Percentiles rank a stretch among this genome's conserved stretches.
Evolutionary conservation across 345 rosid genomes (phyloP).

Genomic region (Orychophragmus violaceus): DNA sequence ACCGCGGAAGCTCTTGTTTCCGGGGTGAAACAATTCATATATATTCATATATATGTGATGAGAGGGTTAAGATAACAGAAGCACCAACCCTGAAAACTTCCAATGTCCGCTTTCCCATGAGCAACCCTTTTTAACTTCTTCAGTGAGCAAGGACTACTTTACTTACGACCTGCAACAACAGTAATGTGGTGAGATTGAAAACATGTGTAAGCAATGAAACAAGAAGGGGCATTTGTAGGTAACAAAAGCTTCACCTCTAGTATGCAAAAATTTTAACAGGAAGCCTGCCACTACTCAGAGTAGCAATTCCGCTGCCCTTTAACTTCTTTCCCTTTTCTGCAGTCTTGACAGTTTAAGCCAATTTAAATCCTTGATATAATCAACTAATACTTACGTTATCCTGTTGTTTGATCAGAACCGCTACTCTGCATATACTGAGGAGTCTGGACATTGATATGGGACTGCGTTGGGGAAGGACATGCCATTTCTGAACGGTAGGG

Average conservation of each 20-base stretch:
- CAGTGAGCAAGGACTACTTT: conserved; percentile 36
- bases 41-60: conserved; percentile 19
- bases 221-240: neutral
- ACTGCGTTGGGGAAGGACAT: conserved; percentile 45
- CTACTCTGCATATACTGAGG: conserved; percentile 76
- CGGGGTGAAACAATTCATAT: conserved; percentile 29
- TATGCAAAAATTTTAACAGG: conserved; percentile 62
- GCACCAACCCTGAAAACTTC: conserved; percentile 35
- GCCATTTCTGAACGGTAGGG: conserved; percentile 53
- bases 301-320: conserved; percentile 68
- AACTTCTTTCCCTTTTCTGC: conserved; percentile 11
- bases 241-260: conserved; percentile 56
- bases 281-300: conserved; percentile 63
- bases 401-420: conserved; percentile 76
- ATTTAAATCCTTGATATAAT: neutral
- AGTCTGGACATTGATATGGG: conserved; percentile 61
- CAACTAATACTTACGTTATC: conserved; percentile 46
- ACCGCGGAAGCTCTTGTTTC: conserved; percentile 46
- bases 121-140: conserved; percentile 38
- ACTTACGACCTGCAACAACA: conserved; percentile 52
- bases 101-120: conserved; percentile 35
- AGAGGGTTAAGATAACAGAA: conserved; percentile 35
- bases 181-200: neutral
- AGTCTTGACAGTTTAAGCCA: too few relatives aligned
- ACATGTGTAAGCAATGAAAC: neutral